Percentiles rank a stretch among this genome's conserved stretches.
phyloP scores from a whole-genome alignment of 352 stramenopile genomes.

The Bremia lactucae region DNA sequence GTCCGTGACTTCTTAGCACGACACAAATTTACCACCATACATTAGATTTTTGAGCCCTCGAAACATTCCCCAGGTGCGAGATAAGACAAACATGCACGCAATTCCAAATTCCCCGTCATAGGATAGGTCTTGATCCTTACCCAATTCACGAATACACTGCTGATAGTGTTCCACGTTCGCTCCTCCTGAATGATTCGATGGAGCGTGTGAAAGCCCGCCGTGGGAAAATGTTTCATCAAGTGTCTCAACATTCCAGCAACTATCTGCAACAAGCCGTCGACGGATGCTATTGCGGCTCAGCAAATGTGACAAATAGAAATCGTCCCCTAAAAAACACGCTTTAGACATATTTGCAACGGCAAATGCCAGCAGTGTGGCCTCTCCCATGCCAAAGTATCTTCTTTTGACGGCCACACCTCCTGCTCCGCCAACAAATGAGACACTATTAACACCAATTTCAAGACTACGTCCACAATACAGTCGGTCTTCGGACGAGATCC shows the following conservation, averaged over 20 bases:
- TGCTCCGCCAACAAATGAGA: constrained; percentile 48
- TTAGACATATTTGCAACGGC: constrained; percentile 34
- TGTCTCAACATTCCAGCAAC: constrained; percentile 34
- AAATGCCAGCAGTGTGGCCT: constrained; percentile 27
- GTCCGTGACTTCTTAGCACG: no score
- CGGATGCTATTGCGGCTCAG: constrained; percentile 28
- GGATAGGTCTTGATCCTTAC: constrained; percentile 34
- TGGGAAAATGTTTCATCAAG: constrained; percentile 17
- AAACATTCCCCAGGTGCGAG: constrained; percentile 22
- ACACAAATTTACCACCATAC: constrained; percentile 19
- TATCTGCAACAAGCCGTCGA: constrained; percentile 37
- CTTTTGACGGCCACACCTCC: constrained; percentile 35
- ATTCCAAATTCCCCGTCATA: constrained; percentile 34
- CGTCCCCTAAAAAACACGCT: constrained; percentile 36
- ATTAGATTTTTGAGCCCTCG: constrained; percentile 18
- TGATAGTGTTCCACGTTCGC: constrained; percentile 55
- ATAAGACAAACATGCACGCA: constrained; percentile 31
- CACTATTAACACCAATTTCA: constrained; percentile 33
- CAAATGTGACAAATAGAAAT: constrained; percentile 46
- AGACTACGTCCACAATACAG: constrained; percentile 44
- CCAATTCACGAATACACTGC: constrained; percentile 39
- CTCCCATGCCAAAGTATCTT: constrained; percentile 32
- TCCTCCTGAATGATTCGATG: constrained; percentile 28
- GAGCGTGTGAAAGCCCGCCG: constrained; percentile 22
- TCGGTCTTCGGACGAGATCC: constrained; percentile 36